Percentiles rank a stretch among this genome's conserved stretches.
These are phyloP conservation scores for Stentor roeselii DNA, from an alignment of 73 alveolate genomes.

Conservation along the genomic window DNA sequence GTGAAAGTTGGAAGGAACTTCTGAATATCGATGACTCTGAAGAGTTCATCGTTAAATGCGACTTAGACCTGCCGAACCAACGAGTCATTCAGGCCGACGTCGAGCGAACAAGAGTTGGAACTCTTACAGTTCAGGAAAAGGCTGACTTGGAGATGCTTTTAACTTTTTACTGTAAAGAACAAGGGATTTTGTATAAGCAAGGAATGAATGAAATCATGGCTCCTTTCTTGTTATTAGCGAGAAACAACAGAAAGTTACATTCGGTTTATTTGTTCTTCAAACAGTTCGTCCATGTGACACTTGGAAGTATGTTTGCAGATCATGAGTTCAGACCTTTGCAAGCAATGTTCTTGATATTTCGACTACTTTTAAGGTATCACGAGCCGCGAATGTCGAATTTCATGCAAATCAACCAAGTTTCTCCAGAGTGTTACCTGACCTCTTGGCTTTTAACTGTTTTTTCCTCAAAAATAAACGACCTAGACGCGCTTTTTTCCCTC, in stretches of 20 bases:
- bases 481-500: not conserved
- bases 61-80: constrained; percentile 23
- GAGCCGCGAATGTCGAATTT: constrained; percentile 53
- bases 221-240: constrained; percentile 49
- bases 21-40: not conserved
- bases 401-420: constrained; percentile 42
- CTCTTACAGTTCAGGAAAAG: constrained; percentile 27
- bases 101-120: constrained; percentile 34
- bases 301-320: constrained; percentile 29
- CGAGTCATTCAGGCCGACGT: constrained; percentile 38
- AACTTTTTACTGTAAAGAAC: constrained; percentile 62
- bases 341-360: constrained; percentile 40
- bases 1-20: not conserved
- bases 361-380: constrained; percentile 55
- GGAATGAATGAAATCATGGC: constrained; percentile 77
- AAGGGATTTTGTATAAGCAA: constrained; percentile 61
- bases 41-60: not conserved
- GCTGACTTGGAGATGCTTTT: constrained; percentile 46
- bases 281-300: constrained; percentile 27
- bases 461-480: constrained; percentile 42
- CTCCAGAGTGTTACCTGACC: constrained; percentile 81
- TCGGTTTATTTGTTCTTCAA: constrained; percentile 27
- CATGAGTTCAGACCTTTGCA: constrained; percentile 51
- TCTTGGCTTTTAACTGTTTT: constrained; percentile 80
- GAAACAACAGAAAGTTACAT: not conserved